Conservation (phyloP, 75 land plant species). For the Picea sitchensis region DNA sequence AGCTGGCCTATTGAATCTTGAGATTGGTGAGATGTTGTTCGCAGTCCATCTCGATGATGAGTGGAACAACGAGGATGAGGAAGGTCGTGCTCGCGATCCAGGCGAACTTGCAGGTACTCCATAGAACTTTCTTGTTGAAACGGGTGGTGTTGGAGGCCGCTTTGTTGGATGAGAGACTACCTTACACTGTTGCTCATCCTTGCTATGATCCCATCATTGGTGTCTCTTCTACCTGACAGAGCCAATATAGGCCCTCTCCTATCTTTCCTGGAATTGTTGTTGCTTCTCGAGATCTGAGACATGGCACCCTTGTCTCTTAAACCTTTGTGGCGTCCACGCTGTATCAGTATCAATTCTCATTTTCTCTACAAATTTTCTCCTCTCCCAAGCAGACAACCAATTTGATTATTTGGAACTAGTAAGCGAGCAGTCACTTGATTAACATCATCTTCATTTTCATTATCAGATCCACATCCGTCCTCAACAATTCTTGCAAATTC, state of each 20-base stretch:
- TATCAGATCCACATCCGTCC: slow-evolving; percentile 10
- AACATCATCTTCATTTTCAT: slow-evolving; percentile 18
- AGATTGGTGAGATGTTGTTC: slow-evolving; percentile 78
- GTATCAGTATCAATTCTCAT: slow-evolving; percentile 72
- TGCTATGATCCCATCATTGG: neutral
- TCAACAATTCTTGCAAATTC: slow-evolving; percentile 52
- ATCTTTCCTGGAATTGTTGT: too few relatives aligned
- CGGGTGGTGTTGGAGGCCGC: slow-evolving; percentile 25
- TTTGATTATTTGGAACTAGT: slow-evolving; percentile 66
- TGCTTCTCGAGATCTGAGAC: too few relatives aligned
- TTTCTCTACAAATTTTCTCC: slow-evolving; percentile 74
- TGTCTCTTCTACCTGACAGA: neutral
- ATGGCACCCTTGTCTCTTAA: too few relatives aligned
- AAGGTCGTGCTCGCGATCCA: slow-evolving; percentile 83
- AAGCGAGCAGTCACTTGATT: slow-evolving; percentile 44
- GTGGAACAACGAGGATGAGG: slow-evolving; percentile 66
- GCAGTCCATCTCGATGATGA: slow-evolving; percentile 88
- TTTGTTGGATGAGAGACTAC: too few relatives aligned
- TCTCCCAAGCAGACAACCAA: slow-evolving; percentile 85
- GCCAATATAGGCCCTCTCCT: neutral
- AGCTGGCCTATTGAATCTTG: slow-evolving; percentile 74
- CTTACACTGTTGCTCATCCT: too few relatives aligned
- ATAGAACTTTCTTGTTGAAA: slow-evolving; percentile 45
- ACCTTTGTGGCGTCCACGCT: too few relatives aligned
- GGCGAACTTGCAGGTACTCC: slow-evolving; percentile 72